phyloP scores from a whole-genome alignment of 2,329 filamentous ascomycete genomes.

The Cryphonectria naterciae region DNA sequence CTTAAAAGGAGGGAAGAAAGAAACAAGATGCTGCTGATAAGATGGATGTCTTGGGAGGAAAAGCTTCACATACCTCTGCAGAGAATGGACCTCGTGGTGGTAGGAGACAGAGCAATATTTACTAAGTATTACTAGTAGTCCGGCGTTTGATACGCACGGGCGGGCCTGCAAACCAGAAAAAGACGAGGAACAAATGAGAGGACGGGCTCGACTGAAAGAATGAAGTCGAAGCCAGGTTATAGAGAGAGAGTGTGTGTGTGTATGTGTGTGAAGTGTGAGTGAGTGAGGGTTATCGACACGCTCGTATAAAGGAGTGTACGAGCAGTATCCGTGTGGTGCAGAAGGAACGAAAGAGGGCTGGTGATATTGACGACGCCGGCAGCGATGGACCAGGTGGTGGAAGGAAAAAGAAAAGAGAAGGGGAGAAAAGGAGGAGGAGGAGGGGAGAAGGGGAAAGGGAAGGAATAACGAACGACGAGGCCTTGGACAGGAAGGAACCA shows the following conservation, averaged over 20 bases:
- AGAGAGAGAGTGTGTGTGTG: constrained; percentile 15
- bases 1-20: not conserved
- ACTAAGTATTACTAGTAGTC: constrained; percentile 25
- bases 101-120: constrained; percentile 16
- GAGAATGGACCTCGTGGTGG: constrained; percentile 25
- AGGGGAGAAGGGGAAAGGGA: not conserved
- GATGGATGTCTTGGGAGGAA: not conserved
- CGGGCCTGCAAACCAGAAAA: constrained; percentile 13
- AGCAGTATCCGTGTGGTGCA: constrained; percentile 22
- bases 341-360: constrained; percentile 42
- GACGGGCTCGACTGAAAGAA: constrained; percentile 53
- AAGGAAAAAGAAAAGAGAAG: constrained; percentile 23
- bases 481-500: not conserved
- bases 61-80: constrained; percentile 25
- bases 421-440: constrained; percentile 5
- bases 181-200: constrained; percentile 43
- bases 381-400: constrained; percentile 38
- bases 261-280: not conserved
- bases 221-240: constrained; percentile 47
- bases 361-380: constrained; percentile 35
- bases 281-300: constrained; percentile 14
- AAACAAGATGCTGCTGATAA: not conserved
- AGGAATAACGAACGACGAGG: not conserved
- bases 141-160: constrained; percentile 2
- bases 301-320: constrained; percentile 14